Base-by-base conservation (phyloP, 1,139 yeast genomes). In the Zygoascus sp. region DNA sequence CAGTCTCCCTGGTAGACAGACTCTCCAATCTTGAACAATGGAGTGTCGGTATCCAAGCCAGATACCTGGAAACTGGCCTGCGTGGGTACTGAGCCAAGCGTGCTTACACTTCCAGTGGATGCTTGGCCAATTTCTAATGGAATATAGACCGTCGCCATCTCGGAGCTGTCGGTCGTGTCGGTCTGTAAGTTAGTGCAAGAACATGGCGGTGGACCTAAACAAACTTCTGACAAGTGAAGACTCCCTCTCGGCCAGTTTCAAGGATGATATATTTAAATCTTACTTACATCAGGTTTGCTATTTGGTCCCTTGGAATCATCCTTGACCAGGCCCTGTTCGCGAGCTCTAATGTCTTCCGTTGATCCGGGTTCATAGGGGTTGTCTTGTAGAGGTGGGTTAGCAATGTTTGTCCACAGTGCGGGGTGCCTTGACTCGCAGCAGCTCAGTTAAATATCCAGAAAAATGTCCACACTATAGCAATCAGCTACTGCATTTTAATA, bases 1-100 rank as follows among this genome's bases (percentile, higher is more conserved):
- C 97, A 92, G 32, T 73, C 70, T 1, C 96, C 94, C 60, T 80
- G 80, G 61, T 80, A 86, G 2, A 87, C 68, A 15, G 69, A 69
- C 46, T 75, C 73, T 35, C 81, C 81, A 8, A 79, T 65, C 54
- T 75, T 75, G 36, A 81, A 68, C 28, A 80, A 58, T 2, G 88
- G 88, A 17, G 64, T 61, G 17, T 69, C 69, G 7, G 73, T 66
- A 13, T 76, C 77, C 23, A 81, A 60, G 0, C 82, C 83, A 7
- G 81, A 71, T 16, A 74, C 64, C 53, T 78, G 80, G 32, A 80
- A 56, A 20, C 55, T 48, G 13, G 59, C 50, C 36, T 53, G 53
- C 4, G 41, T 42, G 16, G 45, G 41, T 5, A 42, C 25, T 2
- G n/a, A 22, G 2, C 3, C 16, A 15, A 25, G 36, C 5, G 45